Evolutionary conservation across 805 yeast genomes (phyloP).

Genomic region (Candida gorgasii): DNA sequence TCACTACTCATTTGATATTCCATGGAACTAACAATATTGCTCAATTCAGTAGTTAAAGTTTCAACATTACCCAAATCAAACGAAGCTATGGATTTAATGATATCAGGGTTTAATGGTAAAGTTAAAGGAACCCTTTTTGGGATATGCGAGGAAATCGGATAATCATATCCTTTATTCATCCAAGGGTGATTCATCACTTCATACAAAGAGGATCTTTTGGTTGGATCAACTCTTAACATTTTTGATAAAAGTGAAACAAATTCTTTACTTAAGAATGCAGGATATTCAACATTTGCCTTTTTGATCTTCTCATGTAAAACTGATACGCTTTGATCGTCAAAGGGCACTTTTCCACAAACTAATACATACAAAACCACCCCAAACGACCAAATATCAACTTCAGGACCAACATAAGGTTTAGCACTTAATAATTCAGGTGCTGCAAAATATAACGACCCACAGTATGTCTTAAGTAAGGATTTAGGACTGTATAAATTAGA

Average conservation of each 20-base stretch:
- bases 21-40: conserved; percentile 57
- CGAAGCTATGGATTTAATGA: conserved; percentile 72
- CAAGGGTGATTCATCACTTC: conserved; percentile 90
- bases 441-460: conserved; percentile 97
- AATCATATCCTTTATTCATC: conserved; percentile 89
- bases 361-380: conserved; percentile 94
- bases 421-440: conserved; percentile 96
- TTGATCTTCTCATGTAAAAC: conserved; percentile 93
- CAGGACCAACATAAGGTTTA: conserved; percentile 92
- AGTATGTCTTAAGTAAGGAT: conserved; percentile 81
- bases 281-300: conserved; percentile 89
- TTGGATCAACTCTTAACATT: conserved; percentile 91
- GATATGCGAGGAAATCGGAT: conserved; percentile 65
- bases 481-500: conserved; percentile 80
- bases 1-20: conserved; percentile 63
- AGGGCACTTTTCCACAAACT: conserved; percentile 97
- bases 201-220: conserved; percentile 70
- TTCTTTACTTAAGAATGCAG: conserved; percentile 73
- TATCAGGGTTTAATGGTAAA: conserved; percentile 64
- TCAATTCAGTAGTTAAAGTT: conserved; percentile 55
- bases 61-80: conserved; percentile 77
- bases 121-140: conserved; percentile 78
- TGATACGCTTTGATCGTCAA: conserved; percentile 91
- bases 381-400: conserved; percentile 97
- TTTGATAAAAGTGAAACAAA: conserved; percentile 77